Evolutionary conservation across 83 land plant species (phyloP).

Genomic region (Thuja plicata): DNA sequence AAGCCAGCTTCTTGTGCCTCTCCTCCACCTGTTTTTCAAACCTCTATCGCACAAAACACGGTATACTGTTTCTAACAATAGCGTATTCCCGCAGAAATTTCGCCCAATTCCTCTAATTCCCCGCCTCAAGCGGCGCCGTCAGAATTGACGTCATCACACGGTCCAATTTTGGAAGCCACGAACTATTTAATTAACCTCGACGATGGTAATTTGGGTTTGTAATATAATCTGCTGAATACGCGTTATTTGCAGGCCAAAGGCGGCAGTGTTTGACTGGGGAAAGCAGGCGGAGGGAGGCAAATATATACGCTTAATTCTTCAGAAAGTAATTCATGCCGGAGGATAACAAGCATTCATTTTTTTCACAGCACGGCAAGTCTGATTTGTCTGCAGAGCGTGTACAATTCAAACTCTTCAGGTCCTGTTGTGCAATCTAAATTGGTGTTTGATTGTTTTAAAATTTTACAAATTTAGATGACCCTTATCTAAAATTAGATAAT

Average conservation of each 20-base stretch:
- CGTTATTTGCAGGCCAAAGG: neutral
- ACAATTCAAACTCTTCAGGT: neutral
- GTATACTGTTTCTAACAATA: neutral
- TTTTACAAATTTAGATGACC: neutral
- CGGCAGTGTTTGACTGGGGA: neutral
- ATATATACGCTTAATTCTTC: neutral
- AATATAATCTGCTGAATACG: neutral
- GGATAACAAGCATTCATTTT: neutral
- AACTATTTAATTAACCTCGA: neutral
- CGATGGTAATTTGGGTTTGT: neutral
- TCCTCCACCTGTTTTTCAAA: too few relatives aligned
- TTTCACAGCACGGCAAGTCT: neutral
- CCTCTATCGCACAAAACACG: neutral
- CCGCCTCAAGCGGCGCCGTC: neutral
- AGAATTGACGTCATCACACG: neutral
- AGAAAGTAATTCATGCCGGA: neutral
- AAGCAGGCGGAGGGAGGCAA: neutral
- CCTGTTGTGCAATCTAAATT: neutral
- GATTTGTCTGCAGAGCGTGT: neutral
- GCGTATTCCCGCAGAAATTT: neutral
- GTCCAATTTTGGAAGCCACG: neutral
- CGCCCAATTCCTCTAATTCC: neutral
- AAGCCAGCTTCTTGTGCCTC: too few relatives aligned
- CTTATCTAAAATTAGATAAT: neutral
- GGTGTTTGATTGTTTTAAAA: neutral